Conservation (phyloP, 768 basidiomycete species). For the Amanita jacksonii region DNA sequence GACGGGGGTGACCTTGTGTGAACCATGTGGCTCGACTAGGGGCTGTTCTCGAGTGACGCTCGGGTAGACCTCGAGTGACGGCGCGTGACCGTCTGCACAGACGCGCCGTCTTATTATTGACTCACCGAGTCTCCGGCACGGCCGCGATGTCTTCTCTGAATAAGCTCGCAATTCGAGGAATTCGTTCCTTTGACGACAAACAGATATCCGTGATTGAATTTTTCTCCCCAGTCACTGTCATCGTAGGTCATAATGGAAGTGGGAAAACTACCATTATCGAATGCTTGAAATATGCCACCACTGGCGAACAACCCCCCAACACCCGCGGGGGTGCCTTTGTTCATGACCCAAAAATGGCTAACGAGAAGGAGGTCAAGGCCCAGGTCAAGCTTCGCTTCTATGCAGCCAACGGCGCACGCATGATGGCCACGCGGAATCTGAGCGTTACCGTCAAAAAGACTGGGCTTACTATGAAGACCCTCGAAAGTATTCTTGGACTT, state of each 20-base stretch:
- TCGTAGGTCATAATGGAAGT: constrained; percentile 96
- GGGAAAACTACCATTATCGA: constrained; percentile 99
- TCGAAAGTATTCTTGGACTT: constrained; percentile 81
- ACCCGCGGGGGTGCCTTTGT: constrained; percentile 98
- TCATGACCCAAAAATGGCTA: constrained; percentile 99
- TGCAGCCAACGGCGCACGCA: constrained; percentile 81
- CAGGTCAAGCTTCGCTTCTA: constrained; percentile 93
- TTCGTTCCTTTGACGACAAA: constrained; percentile 96
- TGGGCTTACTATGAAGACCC: constrained; percentile 92
- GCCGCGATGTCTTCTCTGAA: constrained; percentile 67
- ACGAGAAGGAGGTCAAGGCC: constrained; percentile 98
- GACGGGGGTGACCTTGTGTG: too few species aligned
- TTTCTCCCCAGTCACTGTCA: constrained; percentile 95
- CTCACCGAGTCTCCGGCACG: too few species aligned
- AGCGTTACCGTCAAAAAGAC: constrained; percentile 93
- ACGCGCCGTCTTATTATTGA: too few species aligned
- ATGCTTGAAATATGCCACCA: constrained; percentile 98
- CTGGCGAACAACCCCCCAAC: constrained; percentile 95
- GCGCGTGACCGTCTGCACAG: too few species aligned
- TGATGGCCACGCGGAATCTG: constrained; percentile 85
- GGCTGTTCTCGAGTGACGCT: too few species aligned
- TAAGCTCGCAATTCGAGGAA: constrained; percentile 90
- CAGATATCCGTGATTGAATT: constrained; percentile 91
- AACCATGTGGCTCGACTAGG: too few species aligned
- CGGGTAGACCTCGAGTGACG: too few species aligned